These are phyloP conservation scores for Acrasis kona DNA, from an alignment of 78 protist genomes.

Conservation along the genomic window DNA sequence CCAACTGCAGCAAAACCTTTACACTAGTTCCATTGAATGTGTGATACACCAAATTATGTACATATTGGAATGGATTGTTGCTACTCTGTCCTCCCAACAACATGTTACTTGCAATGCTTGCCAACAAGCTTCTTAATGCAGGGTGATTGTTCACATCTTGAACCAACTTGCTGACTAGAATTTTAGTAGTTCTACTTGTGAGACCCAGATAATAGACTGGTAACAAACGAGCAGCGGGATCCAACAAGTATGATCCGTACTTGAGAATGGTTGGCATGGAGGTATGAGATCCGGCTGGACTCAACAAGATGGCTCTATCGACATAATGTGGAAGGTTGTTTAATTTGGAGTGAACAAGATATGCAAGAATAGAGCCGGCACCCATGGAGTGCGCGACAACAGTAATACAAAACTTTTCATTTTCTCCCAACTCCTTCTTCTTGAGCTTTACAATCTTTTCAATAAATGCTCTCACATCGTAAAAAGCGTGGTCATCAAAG, in stretches of 20 bases:
- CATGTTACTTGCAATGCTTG: not conserved
- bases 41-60: not conserved
- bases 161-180: not conserved
- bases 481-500: conserved; percentile 11
- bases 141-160: not conserved
- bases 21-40: conserved; percentile 6
- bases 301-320: not conserved
- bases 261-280: not conserved
- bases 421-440: not conserved
- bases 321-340: not conserved
- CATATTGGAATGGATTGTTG: not conserved
- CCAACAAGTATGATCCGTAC: too few relatives aligned
- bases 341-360: not conserved
- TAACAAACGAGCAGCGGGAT: too few relatives aligned
- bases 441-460: not conserved
- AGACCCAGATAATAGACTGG: not conserved
- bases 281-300: conserved; percentile 8
- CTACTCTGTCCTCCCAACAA: conserved; percentile 10
- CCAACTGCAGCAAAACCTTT: conserved; percentile 3
- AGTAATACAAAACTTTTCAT: not conserved
- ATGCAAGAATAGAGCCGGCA: conserved; percentile 8
- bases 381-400: conserved; percentile 28
- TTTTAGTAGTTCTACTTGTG: not conserved
- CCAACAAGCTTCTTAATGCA: not conserved
- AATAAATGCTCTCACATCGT: conserved; percentile 14